Evolutionary conservation across 2,329 filamentous ascomycete species (phyloP).

Genomic region (Penicillium sp.): DNA sequence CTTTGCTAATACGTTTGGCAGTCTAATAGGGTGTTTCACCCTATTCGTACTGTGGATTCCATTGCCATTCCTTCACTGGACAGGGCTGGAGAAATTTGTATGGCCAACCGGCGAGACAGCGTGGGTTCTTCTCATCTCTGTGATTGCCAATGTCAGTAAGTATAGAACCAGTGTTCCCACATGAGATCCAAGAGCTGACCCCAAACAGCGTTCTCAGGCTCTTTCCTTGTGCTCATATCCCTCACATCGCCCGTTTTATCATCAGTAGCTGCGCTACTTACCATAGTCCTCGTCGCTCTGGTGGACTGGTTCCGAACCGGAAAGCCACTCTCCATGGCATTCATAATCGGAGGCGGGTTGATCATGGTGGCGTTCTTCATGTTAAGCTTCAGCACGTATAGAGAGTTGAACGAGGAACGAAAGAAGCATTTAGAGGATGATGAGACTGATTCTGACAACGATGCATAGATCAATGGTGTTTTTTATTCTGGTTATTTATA

Average conservation of each 20-base stretch:
- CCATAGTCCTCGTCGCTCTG: conserved; percentile 93
- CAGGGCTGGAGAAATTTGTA: conserved; percentile 78
- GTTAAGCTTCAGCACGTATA: conserved; percentile 86
- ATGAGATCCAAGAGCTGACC: conserved; percentile 1
- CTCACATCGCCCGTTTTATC: conserved; percentile 90
- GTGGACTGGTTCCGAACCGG: conserved; percentile 87
- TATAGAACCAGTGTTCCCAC: conserved; percentile 16
- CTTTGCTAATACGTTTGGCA: conserved; percentile 91
- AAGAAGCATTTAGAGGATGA: conserved; percentile 54
- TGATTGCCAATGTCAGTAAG: conserved; percentile 78
- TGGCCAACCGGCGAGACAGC: conserved; percentile 75
- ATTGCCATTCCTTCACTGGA: conserved; percentile 75
- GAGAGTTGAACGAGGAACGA: conserved; percentile 85
- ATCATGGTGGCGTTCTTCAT: conserved; percentile 88
- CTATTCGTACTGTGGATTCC: conserved; percentile 88
- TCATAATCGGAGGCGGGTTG: conserved; percentile 76
- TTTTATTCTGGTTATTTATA: background rate
- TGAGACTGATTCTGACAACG: conserved; percentile 44
- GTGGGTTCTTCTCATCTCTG: conserved; percentile 74
- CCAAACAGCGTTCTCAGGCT: conserved; percentile 71
- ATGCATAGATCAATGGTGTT: conserved; percentile 33
- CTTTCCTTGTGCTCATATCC: conserved; percentile 88
- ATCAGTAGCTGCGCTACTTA: conserved; percentile 87
- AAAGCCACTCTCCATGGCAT: conserved; percentile 68
- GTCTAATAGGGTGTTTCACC: conserved; percentile 82